phyloP scores from a whole-genome alignment of 768 basidiomycete species.

The Holtermanniella nyarrowii region DNA sequence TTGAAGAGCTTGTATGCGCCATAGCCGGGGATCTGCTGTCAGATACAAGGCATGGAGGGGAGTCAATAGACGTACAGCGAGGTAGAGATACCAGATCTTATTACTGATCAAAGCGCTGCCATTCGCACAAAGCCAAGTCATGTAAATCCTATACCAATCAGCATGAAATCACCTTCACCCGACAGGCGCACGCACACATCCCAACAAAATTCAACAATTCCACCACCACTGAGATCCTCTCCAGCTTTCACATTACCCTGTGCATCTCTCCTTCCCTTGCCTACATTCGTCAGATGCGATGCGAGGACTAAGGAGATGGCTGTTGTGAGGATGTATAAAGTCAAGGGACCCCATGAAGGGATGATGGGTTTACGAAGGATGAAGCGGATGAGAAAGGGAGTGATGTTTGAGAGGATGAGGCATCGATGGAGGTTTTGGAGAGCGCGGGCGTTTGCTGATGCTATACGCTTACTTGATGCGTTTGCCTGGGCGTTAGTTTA shows the following conservation, averaged over 20 bases:
- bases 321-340: constrained; percentile 18
- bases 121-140: constrained; percentile 36
- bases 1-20: constrained; percentile 35
- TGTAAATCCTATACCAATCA: constrained; percentile 22
- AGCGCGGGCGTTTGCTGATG: constrained; percentile 30
- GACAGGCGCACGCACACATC: constrained; percentile 28
- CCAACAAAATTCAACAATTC: constrained; percentile 36
- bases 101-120: constrained; percentile 31
- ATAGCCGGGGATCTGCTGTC: constrained; percentile 29
- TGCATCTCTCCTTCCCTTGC: constrained; percentile 18
- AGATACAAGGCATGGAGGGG: not conserved
- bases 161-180: not conserved
- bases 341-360: constrained; percentile 9
- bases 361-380: constrained; percentile 16
- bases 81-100: constrained; percentile 36
- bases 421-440: constrained; percentile 27
- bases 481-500: constrained; percentile 34
- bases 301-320: constrained; percentile 20
- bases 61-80: constrained; percentile 14
- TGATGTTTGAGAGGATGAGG: constrained; percentile 29
- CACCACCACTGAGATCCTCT: constrained; percentile 34
- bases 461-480: constrained; percentile 36
- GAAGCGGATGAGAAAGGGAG: constrained; percentile 18
- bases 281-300: constrained; percentile 31
- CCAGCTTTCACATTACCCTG: constrained; percentile 19